Evolutionary conservation across 441 rosid species (phyloP).

Genomic region (Pelargonium australe): DNA sequence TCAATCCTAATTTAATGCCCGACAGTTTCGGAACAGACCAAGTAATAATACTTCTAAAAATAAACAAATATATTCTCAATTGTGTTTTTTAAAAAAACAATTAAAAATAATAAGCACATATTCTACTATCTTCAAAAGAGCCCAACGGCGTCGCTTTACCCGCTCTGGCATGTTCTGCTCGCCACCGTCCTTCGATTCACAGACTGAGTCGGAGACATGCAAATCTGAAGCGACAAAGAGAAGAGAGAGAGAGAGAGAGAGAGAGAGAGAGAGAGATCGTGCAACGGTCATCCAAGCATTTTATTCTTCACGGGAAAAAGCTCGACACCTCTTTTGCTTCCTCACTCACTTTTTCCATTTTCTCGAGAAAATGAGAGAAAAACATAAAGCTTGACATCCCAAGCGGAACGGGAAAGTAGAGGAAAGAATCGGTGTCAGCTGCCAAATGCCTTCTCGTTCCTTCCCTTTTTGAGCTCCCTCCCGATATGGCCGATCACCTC

Average conservation of each 20-base stretch:
- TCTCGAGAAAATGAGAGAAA: slow-evolving; percentile 11
- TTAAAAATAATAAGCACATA: too few species aligned
- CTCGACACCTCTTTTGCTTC: slow-evolving; percentile 11
- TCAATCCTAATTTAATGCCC: too few species aligned
- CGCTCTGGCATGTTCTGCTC: background rate
- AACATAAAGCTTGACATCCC: slow-evolving; percentile 5
- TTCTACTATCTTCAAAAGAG: too few species aligned
- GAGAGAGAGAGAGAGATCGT: slow-evolving; percentile 8
- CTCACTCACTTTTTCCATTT: slow-evolving; percentile 13
- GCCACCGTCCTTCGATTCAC: background rate
- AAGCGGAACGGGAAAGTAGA: background rate
- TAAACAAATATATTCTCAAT: too few species aligned
- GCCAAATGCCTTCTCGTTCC: slow-evolving; percentile 35
- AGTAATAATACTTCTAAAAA: too few species aligned
- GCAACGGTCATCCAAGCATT: slow-evolving; percentile 49
- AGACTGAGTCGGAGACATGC: slow-evolving; percentile 17
- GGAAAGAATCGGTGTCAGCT: slow-evolving; percentile 19
- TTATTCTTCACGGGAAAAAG: slow-evolving; percentile 27
- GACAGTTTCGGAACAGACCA: too few species aligned
- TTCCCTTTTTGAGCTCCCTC: slow-evolving; percentile 23
- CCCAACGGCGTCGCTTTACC: background rate
- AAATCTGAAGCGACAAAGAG: slow-evolving; percentile 20
- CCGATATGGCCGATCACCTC: slow-evolving; percentile 56
- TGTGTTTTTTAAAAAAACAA: too few species aligned
- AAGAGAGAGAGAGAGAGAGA: background rate